phyloP scores from a whole-genome alignment of 805 yeast genomes.

The Candida silvicultrix region DNA sequence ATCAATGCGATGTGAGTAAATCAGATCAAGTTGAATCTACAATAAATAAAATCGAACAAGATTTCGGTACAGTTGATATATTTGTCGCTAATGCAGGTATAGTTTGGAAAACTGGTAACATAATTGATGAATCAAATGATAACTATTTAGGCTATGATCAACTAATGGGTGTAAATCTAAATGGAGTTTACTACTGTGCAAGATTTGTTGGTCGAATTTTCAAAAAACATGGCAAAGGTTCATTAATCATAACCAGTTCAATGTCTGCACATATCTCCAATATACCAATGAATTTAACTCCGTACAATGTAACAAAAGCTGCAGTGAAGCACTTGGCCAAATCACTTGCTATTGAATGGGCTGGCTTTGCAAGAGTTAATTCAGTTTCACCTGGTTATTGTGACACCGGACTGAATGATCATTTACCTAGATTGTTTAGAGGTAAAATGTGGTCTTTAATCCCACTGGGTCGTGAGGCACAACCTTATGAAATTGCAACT shows the following conservation, averaged over 20 bases:
- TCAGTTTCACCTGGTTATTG: conserved; percentile 79
- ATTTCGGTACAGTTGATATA: conserved; percentile 66
- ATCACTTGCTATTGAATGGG: conserved; percentile 57
- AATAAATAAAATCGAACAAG: conserved; percentile 36
- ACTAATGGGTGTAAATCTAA: conserved; percentile 63
- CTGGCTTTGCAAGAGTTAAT: conserved; percentile 71
- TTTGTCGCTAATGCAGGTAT: conserved; percentile 85
- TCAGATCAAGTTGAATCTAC: conserved; percentile 13
- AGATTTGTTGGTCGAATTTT: conserved; percentile 68
- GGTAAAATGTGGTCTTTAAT: conserved; percentile 37
- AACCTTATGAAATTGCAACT: conserved; percentile 63
- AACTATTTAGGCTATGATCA: background rate
- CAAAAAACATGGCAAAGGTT: conserved; percentile 67
- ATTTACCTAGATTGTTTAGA: conserved; percentile 33
- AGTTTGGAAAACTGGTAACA: conserved; percentile 1
- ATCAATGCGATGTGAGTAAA: conserved; percentile 17
- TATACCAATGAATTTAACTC: conserved; percentile 81
- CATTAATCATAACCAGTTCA: conserved; percentile 79
- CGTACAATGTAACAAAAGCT: conserved; percentile 45
- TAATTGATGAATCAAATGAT: background rate
- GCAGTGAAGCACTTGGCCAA: conserved; percentile 15
- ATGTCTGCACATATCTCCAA: conserved; percentile 88
- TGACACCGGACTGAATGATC: conserved; percentile 52
- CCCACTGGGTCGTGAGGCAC: conserved; percentile 67
- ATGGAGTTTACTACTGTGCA: conserved; percentile 74